Percentiles rank a stretch among this genome's conserved stretches.
Conservation (phyloP, 1,139 yeast genomes). For the Debaryomyces coudertii region DNA sequence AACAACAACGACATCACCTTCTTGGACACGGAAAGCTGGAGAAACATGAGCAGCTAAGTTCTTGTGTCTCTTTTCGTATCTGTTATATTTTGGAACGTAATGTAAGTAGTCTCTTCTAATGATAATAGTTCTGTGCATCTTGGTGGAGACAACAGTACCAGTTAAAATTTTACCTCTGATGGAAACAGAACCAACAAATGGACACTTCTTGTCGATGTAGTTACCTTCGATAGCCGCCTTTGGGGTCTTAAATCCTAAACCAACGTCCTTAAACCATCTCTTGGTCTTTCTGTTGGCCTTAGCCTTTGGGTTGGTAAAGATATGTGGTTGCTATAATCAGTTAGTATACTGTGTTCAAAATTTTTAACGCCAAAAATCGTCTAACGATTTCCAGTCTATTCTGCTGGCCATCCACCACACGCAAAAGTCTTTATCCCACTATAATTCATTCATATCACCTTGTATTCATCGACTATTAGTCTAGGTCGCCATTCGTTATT, state of each 20-base stretch:
- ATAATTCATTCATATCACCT: not conserved
- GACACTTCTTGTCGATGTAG: constrained; percentile 99
- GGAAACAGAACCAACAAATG: constrained; percentile 94
- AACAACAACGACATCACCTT: constrained; percentile 98
- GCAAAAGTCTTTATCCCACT: not conserved
- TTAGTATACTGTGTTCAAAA: constrained; percentile 30
- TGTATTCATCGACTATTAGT: not conserved
- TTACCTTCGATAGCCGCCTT: constrained; percentile 97
- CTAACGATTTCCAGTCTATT: not conserved
- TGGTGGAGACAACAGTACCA: constrained; percentile 99
- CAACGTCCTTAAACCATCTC: constrained; percentile 99
- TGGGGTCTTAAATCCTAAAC: constrained; percentile 99
- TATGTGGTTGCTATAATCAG: constrained; percentile 93
- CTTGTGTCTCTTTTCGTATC: constrained; percentile 99
- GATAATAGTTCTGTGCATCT: constrained; percentile 99
- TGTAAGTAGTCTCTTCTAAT: constrained; percentile 99
- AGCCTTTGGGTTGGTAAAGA: constrained; percentile 99
- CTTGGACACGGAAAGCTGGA: constrained; percentile 99
- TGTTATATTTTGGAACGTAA: constrained; percentile 99
- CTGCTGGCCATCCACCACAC: not conserved
- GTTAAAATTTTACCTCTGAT: constrained; percentile 99
- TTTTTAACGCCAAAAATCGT: not conserved
- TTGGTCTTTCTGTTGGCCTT: constrained; percentile 98
- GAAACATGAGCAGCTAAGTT: constrained; percentile 99
- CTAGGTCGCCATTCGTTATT: not conserved